Evolutionary conservation across 306 rosid genomes (phyloP).

Genomic region (Lithocarpus polystachyus): DNA sequence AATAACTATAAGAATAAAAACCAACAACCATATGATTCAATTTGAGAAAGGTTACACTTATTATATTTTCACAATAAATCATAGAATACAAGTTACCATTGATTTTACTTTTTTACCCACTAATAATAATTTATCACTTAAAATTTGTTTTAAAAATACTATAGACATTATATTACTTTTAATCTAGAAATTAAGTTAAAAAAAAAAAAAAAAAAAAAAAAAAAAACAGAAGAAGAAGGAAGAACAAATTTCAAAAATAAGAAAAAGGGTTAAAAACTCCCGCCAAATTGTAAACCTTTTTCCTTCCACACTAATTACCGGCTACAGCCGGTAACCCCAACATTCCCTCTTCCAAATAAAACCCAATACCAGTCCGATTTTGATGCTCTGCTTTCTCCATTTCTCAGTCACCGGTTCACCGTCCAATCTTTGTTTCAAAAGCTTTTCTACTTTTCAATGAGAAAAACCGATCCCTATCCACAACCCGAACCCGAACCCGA

Average conservation of each 20-base stretch:
- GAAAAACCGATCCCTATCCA: neutral
- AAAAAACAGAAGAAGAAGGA: no score
- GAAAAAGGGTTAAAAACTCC: conserved; percentile 1
- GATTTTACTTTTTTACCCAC: no score
- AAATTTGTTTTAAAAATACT: no score
- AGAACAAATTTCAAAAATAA: neutral
- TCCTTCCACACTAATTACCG: conserved; percentile 21
- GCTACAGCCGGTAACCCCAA: conserved; percentile 16
- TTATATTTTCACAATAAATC: no score
- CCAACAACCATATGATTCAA: no score
- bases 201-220: no score
- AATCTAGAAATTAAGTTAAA: no score
- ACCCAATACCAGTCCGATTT: neutral
- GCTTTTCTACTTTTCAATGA: neutral
- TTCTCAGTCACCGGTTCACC: neutral
- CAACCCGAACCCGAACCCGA: no score
- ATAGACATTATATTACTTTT: no score
- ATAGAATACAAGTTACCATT: no score
- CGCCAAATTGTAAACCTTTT: conserved; percentile 22
- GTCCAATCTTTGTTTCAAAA: neutral
- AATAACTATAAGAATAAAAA: no score
- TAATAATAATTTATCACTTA: no score
- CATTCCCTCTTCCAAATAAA: neutral
- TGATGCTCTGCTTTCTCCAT: neutral
- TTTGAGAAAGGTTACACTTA: accelerated